These are phyloP conservation scores for Fibroporia radiculosa DNA, from an alignment of 768 basidiomycete genomes.

Conservation along the genomic window DNA sequence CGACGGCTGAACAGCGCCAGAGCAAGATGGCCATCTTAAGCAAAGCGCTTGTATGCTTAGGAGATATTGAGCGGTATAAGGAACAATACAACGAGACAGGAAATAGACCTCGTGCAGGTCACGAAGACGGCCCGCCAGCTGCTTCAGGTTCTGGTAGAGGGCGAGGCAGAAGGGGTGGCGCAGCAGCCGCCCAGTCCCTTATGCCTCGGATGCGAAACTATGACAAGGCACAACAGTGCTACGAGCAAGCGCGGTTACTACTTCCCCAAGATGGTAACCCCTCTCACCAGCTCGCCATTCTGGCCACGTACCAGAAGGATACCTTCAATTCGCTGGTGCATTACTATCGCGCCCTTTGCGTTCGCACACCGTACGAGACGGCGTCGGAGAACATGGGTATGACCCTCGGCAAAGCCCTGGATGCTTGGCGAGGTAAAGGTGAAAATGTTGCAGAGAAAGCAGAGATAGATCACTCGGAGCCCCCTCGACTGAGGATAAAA, in stretches of 20 bases:
- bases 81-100: slow-evolving; percentile 80
- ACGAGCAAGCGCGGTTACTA: slow-evolving; percentile 77
- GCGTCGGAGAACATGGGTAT: slow-evolving; percentile 79
- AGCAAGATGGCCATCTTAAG: slow-evolving; percentile 68
- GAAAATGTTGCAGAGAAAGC: slow-evolving; percentile 14
- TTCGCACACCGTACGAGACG: slow-evolving; percentile 78
- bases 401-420: slow-evolving; percentile 58
- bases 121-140: slow-evolving; percentile 46
- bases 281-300: slow-evolving; percentile 92
- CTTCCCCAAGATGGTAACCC: slow-evolving; percentile 89
- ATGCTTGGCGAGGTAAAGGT: slow-evolving; percentile 41
- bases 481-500: slow-evolving; percentile 48
- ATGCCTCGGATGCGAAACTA: slow-evolving; percentile 57
- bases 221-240: slow-evolving; percentile 69
- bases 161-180: slow-evolving; percentile 42
- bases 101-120: slow-evolving; percentile 57
- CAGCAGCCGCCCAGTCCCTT: slow-evolving; percentile 29
- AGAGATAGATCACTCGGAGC: slow-evolving; percentile 26
- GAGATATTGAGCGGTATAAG: slow-evolving; percentile 90
- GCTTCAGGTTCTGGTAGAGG: slow-evolving; percentile 26
- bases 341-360: slow-evolving; percentile 89
- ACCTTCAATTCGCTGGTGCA: slow-evolving; percentile 73
- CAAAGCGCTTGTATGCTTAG: slow-evolving; percentile 86
- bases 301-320: slow-evolving; percentile 79
- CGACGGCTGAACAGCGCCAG: slow-evolving; percentile 39